Evolutionary conservation across 768 basidiomycete genomes (phyloP).

Genomic region (Guyanaporus albipodus): DNA sequence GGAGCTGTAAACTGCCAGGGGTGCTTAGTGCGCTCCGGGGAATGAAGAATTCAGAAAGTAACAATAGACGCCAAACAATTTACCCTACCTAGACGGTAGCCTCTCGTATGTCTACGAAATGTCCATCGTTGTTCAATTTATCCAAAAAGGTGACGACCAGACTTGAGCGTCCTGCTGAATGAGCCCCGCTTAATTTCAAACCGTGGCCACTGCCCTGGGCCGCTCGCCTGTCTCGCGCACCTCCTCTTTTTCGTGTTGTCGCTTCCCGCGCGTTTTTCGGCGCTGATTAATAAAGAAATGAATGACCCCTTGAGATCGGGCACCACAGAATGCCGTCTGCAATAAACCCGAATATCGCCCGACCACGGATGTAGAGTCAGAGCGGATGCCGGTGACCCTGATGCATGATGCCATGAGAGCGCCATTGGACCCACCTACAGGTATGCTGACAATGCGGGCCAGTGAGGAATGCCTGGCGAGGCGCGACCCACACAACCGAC

Average conservation of each 20-base stretch:
- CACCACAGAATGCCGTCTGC: no score
- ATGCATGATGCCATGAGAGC: no score
- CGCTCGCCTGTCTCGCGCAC: background rate
- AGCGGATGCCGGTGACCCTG: no score
- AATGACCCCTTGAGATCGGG: no score
- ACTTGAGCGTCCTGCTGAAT: background rate
- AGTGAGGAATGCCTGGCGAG: no score
- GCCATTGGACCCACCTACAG: no score
- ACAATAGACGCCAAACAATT: constrained; percentile 10
- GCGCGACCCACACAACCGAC: no score
- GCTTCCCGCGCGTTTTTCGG: background rate
- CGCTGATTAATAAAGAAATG: no score
- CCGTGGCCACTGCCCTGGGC: background rate
- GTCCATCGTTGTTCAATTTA: constrained; percentile 11
- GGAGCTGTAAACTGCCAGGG: constrained; percentile 26
- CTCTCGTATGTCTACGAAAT: background rate
- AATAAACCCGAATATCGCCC: no score
- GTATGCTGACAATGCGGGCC: no score
- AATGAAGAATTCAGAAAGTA: background rate
- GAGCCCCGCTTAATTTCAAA: background rate
- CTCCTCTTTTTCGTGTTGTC: background rate
- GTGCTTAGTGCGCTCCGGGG: background rate
- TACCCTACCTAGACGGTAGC: constrained; percentile 3
- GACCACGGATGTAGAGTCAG: no score
- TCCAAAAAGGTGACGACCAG: constrained; percentile 4